A percentile compares a stretch with the other conserved stretches of the same genome.
phyloP scores from a whole-genome alignment of 1,139 yeast species.

The Debaryomycetaceae sp. region DNA sequence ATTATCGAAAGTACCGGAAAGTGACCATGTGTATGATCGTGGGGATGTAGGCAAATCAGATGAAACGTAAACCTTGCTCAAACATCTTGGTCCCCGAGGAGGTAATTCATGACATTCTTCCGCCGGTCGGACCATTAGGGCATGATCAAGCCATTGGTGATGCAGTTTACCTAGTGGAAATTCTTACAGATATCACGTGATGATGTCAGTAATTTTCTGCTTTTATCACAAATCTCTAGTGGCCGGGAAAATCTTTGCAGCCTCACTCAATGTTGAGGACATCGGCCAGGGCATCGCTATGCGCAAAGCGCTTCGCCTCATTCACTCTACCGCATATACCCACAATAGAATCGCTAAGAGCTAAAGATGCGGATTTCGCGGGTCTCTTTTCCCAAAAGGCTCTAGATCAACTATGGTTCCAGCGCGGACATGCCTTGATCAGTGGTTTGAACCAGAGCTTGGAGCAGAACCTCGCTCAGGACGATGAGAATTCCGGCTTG shows the following conservation, averaged over 20 bases:
- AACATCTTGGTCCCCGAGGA: too few species aligned
- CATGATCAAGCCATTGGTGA: too few species aligned
- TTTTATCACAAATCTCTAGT: too few species aligned
- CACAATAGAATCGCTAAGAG: slow-evolving; percentile 21
- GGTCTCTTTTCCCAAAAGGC: slow-evolving; percentile 48
- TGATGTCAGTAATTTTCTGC: not conserved
- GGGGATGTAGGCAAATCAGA: too few species aligned
- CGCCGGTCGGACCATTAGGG: too few species aligned
- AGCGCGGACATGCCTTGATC: slow-evolving; percentile 38
- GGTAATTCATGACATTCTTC: too few species aligned
- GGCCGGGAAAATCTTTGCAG: too few species aligned
- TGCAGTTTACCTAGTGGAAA: too few species aligned
- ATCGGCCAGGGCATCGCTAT: not conserved
- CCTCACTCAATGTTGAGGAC: too few species aligned
- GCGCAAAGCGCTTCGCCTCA: slow-evolving; percentile 11
- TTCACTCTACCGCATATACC: slow-evolving; percentile 20
- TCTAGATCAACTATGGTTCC: slow-evolving; percentile 48
- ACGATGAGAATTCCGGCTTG: slow-evolving; percentile 1
- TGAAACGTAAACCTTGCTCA: too few species aligned
- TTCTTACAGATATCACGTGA: not conserved
- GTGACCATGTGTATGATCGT: too few species aligned
- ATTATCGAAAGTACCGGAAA: too few species aligned
- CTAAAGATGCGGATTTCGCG: slow-evolving; percentile 27
- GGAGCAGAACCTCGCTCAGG: slow-evolving; percentile 10
- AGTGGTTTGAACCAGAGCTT: slow-evolving; percentile 34